Evolutionary conservation across 108 stramenopile species (phyloP), one percentile per base, ranked within the genome.

Genomic region (Skeletonema costatum): DNA sequence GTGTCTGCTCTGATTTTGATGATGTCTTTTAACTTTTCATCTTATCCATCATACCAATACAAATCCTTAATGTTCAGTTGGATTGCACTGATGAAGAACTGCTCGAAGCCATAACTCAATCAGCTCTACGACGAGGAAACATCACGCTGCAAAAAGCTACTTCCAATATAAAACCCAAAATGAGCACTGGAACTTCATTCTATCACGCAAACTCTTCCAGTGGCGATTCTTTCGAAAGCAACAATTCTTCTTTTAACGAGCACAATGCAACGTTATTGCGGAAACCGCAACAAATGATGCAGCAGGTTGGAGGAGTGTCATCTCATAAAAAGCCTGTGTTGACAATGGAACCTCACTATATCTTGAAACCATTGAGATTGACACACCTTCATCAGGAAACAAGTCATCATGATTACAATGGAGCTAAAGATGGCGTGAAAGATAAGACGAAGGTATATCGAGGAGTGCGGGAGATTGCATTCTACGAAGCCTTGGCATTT

Each of bases 381-480:
- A 31, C 9, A 29, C 48, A 58, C 4, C 19, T 56, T 56, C 25
- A 17, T 5, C 6, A 29, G 21, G 53, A 56, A 7, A 21, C 25
- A 10, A 1, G 6, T 56, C 21, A 56, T 10, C 16, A 25, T 56
- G 53, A 56, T 56, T 56, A 56, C 2, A 56, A 10, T 56, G 19
- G 19, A 5, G 51, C 66, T 2, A 68, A 68, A 62, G 66, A 68
- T 56, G 53, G 53, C 10, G 1, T 25, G 30, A 62, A 64, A 30
- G 80, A 81, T 46, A 44, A 38, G 25, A 85, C 66, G 12, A 80
- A 70, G 13, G 85, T 88, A 29, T 84, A 89, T 73, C 88, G 93
- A 32, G 93, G 92, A 21, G 76, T 92, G 25, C 87, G 93, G 32
- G 95, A 96, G 73, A 53, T 93, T 32, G 86, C 83, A 30, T 96